These are phyloP conservation scores for Hortiboletus flavorubellus DNA, from an alignment of 768 basidiomycete species.

Conservation along the genomic window DNA sequence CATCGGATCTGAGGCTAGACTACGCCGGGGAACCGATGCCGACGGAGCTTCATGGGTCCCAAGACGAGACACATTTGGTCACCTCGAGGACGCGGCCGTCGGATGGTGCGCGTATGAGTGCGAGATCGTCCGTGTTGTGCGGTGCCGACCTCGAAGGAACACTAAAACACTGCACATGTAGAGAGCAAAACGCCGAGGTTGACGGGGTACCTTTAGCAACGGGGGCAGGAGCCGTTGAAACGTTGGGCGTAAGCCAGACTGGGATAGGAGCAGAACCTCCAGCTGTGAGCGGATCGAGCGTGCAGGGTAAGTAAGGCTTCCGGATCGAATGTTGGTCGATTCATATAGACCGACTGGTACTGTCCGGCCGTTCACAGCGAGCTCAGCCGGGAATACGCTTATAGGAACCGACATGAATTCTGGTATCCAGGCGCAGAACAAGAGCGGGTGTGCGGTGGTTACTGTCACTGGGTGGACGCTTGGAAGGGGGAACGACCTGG, in stretches of 20 bases:
- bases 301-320: conserved; percentile 11
- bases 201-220: neutral
- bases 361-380: conserved; percentile 4
- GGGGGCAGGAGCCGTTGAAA: neutral
- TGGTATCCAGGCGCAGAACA: neutral
- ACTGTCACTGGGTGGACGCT: conserved; percentile 4
- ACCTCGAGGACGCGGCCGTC: conserved; percentile 2
- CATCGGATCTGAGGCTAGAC: neutral
- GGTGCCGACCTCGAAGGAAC: neutral
- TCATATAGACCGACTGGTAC: conserved; percentile 5
- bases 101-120: neutral
- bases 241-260: neutral
- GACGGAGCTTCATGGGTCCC: conserved; percentile 10
- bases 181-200: conserved; percentile 5
- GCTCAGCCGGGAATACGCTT: neutral
- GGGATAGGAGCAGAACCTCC: neutral
- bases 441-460: conserved; percentile 8
- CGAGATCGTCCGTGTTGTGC: conserved; percentile 12
- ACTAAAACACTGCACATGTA: conserved; percentile 3
- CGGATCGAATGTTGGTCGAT: neutral
- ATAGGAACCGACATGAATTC: conserved; percentile 2
- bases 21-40: conserved; percentile 4
- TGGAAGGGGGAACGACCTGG: conserved; percentile 39
- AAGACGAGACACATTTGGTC: conserved; percentile 9
- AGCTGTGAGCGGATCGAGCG: neutral